Base-by-base conservation (phyloP, 2,329 filamentous ascomycete genomes). In the Epicoccum nigrum region DNA sequence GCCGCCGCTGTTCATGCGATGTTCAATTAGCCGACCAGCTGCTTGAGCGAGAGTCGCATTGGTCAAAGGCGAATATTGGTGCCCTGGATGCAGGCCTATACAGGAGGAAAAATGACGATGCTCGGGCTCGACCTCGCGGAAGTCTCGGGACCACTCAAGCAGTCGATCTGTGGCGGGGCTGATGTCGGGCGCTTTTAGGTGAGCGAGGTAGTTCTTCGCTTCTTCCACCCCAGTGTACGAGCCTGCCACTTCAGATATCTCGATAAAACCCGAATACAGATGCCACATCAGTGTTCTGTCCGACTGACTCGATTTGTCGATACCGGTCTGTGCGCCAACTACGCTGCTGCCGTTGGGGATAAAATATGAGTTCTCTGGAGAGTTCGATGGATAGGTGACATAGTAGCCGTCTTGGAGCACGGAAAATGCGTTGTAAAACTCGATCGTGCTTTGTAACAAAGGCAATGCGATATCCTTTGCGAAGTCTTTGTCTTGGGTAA, bases 41-140 rank as follows among this genome's bases (percentile, higher is more conserved):
- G 72, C 72, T 4, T 58, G 53, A 11, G 70, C 64, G 2, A 74
- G 63, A 7, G 59, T 66, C 9, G 65, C 69, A 1, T 71, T 71
- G 4, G 68, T 65, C 1, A 59, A 56, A 3, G 67, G 69, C 2
- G 70, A 70, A n/a, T 80, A 77, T 2, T 60, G 53, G 5, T 67
- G 69, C 0, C 77, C 78, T 0, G 81, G 80, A 44, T 77, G 77
- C 2, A 83, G 69, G 0, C 74, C 79, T 53, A 77, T 81, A 0
- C 82, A 69, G 50, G 80, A 79, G 0, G 78, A 81, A 4, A 81
- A 72, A 41, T 82, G 81, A 1, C 80, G 74, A 51, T 83, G 79
- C 0, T 79, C 79, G 0, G 75, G 77, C 39, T 81, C 79, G 3
- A 71, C 65, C 48, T 76, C 73, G 9, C 62, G 58, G 23, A 71